phyloP scores from a whole-genome alignment of 1,139 yeast genomes.

The Suhomyces wounanorum region DNA sequence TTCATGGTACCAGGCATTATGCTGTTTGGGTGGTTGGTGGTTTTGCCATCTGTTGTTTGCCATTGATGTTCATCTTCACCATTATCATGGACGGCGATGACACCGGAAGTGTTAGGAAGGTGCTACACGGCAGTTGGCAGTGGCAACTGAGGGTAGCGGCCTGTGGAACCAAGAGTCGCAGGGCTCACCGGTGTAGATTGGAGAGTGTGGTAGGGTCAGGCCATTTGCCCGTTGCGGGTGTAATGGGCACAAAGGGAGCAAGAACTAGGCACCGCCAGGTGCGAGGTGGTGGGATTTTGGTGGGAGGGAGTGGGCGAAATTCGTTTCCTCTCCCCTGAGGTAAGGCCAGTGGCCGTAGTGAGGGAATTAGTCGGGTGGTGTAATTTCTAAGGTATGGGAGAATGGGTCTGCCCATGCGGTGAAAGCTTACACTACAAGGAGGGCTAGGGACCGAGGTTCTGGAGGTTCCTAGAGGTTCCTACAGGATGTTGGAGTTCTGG shows the following conservation, averaged over 20 bases:
- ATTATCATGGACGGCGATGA: no score
- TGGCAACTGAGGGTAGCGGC: not conserved
- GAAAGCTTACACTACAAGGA: no score
- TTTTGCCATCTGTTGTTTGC: not conserved
- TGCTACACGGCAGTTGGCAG: no score
- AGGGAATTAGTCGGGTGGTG: not conserved
- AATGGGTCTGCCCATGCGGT: not conserved
- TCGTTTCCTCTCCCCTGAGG: no score
- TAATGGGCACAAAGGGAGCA: not conserved
- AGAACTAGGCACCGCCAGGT: not conserved
- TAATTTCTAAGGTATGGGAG: not conserved
- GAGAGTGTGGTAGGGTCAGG: not conserved
- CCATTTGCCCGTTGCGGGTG: not conserved
- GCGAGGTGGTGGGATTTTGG: not conserved
- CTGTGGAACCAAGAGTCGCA: not conserved
- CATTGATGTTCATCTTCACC: no score
- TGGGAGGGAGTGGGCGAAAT: no score
- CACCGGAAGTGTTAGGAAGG: no score
- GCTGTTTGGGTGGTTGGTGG: not conserved
- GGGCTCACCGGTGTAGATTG: not conserved
- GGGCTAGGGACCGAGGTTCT: no score
- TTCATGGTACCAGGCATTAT: not conserved
- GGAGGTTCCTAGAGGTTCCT: no score
- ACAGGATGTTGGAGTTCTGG: no score
- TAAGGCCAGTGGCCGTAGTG: not conserved